Conservation (phyloP, 495 filamentous ascomycete species). For the Penicillium chermesinum region DNA sequence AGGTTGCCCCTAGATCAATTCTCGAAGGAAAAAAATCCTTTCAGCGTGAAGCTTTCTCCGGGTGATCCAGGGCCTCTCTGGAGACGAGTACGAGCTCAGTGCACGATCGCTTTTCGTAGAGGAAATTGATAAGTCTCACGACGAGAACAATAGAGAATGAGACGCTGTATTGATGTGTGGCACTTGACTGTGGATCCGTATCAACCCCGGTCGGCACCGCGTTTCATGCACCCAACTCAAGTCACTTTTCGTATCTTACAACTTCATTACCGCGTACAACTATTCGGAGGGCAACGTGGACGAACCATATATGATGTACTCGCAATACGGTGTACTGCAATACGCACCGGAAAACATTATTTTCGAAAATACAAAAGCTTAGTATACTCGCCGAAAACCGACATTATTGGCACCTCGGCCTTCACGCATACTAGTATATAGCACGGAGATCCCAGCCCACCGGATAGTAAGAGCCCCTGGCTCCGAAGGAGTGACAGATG, state of each 20-base stretch:
- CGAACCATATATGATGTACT: no score
- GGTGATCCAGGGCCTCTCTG: neutral
- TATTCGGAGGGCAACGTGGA: neutral
- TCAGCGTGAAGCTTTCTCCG: neutral
- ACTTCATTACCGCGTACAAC: neutral
- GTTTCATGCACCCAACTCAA: neutral
- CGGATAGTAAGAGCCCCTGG: neutral
- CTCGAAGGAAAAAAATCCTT: neutral
- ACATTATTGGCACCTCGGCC: neutral
- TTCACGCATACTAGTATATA: neutral
- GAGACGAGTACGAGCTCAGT: neutral
- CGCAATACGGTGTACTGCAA: no score
- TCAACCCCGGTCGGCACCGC: neutral
- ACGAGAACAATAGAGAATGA: neutral
- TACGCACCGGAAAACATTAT: no score
- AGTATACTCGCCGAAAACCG: neutral
- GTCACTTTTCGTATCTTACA: neutral
- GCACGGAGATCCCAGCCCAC: neutral
- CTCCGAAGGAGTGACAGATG: neutral
- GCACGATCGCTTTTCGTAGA: neutral
- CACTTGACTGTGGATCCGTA: neutral
- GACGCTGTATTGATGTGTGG: neutral
- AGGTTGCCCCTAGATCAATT: constrained; percentile 7
- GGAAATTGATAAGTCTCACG: neutral
- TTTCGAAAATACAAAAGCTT: neutral